A percentile compares a stretch with the other conserved stretches of the same genome.
Evolutionary conservation across 2,329 filamentous ascomycete species (phyloP).

Genomic region (Colletotrichum sublineola): DNA sequence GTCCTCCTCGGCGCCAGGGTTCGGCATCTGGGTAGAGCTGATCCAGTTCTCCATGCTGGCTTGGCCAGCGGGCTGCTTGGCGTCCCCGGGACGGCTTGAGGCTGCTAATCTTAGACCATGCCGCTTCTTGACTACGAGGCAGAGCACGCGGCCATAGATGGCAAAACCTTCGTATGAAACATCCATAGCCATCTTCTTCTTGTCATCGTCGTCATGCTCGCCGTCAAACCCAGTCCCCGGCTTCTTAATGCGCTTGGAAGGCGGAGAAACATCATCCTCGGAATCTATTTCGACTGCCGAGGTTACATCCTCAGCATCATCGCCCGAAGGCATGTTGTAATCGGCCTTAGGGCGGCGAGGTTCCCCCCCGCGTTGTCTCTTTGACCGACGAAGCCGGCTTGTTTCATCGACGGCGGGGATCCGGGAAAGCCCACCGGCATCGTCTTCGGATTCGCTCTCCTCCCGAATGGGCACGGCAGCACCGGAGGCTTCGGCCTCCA

Average conservation of each 20-base stretch:
- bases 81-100: conserved; percentile 41
- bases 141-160: conserved; percentile 93
- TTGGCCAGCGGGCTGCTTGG: conserved; percentile 69
- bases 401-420: conserved; percentile 63
- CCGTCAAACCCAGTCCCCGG: conserved; percentile 50
- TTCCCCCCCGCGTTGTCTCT: conserved; percentile 46
- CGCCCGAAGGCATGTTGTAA: conserved; percentile 48
- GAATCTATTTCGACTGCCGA: conserved; percentile 56
- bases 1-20: conserved; percentile 51
- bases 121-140: conserved; percentile 86
- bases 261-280: conserved; percentile 55
- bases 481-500: conserved; percentile 51
- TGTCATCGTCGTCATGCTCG: conserved; percentile 70
- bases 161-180: conserved; percentile 95
- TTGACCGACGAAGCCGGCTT: conserved; percentile 41
- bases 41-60: conserved; percentile 90
- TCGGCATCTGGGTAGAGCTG: conserved; percentile 78
- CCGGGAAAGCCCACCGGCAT: conserved; percentile 65
- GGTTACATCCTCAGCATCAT: conserved; percentile 49
- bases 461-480: conserved; percentile 60
- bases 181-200: conserved; percentile 90
- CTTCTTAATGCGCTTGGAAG: conserved; percentile 61
- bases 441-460: conserved; percentile 71
- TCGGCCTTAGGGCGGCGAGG: conserved; percentile 50
- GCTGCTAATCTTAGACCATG: conserved; percentile 61